phyloP scores from a whole-genome alignment of 2,329 filamentous ascomycete species.

The Chaetomium sp. region DNA sequence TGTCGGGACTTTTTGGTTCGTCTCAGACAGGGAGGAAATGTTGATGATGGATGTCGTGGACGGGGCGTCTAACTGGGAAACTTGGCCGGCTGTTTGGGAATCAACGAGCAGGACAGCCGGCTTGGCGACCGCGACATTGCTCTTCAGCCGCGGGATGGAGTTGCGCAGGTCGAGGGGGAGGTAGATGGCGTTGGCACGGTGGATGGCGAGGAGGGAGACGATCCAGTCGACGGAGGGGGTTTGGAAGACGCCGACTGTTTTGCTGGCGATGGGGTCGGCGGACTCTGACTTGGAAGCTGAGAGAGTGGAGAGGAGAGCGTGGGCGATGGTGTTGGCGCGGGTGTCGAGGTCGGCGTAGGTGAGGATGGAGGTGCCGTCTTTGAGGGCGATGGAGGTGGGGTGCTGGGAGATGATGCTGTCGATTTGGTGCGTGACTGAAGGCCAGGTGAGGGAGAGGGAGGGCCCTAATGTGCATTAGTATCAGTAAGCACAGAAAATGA shows the following conservation, averaged over 20 bases:
- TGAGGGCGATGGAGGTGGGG: constrained; percentile 4
- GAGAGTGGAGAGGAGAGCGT: background rate
- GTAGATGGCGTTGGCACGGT: constrained; percentile 27
- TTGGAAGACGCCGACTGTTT: constrained; percentile 2
- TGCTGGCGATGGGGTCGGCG: background rate
- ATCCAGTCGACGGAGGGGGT: constrained; percentile 27
- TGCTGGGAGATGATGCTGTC: constrained; percentile 1
- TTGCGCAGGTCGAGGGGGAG: constrained; percentile 30
- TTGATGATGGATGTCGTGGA: background rate
- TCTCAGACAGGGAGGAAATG: background rate
- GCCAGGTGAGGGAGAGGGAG: background rate
- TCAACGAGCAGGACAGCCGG: constrained; percentile 27
- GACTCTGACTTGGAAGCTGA: no score
- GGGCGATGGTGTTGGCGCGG: constrained; percentile 1
- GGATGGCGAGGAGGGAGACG: constrained; percentile 30
- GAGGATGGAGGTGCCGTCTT: background rate
- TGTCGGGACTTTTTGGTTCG: background rate
- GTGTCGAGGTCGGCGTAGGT: constrained; percentile 3
- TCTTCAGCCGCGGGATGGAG: constrained; percentile 23
- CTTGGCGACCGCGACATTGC: constrained; percentile 25
- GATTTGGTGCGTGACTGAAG: constrained; percentile 6
- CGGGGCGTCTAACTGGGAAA: background rate
- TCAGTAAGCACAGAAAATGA: background rate
- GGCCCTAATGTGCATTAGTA: background rate
- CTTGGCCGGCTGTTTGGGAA: background rate